phyloP scores from a whole-genome alignment of 164 flowering plant species.

The Macadamia integrifolia region DNA sequence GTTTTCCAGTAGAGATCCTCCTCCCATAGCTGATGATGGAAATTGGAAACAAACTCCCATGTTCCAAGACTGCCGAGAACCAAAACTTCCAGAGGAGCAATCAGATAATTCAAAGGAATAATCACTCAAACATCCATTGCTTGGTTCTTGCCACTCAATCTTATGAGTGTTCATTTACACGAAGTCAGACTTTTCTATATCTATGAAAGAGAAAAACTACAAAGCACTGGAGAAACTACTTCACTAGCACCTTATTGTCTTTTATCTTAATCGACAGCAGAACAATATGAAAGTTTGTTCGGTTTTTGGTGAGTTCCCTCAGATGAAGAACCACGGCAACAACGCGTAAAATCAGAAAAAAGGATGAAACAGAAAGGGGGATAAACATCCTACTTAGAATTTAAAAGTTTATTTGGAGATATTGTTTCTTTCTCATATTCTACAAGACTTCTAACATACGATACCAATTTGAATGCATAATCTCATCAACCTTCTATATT shows the following conservation, averaged over 20 bases:
- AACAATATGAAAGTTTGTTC: background rate
- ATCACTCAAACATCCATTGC: constrained; percentile 23
- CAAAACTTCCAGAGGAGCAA: constrained; percentile 19
- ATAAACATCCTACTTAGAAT: constrained; percentile 15
- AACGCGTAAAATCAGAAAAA: constrained; percentile 5
- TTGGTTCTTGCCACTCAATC: constrained; percentile 23
- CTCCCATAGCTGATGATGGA: constrained; percentile 18
- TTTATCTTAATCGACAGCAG: background rate
- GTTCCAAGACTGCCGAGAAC: constrained; percentile 26
- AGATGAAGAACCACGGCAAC: constrained; percentile 7
- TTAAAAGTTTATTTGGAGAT: constrained; percentile 15
- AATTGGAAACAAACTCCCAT: constrained; percentile 21
- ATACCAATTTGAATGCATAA: constrained; percentile 18
- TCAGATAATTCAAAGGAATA: constrained; percentile 18
- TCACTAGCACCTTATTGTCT: background rate
- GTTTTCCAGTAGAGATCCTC: constrained; percentile 19
- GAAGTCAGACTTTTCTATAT: background rate
- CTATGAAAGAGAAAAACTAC: background rate
- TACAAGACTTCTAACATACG: constrained; percentile 36
- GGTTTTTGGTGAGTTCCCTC: constrained; percentile 2
- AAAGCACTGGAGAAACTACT: background rate
- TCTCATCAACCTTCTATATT: constrained; percentile 19
- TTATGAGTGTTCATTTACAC: constrained; percentile 46
- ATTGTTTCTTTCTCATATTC: constrained; percentile 23
- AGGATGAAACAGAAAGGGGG: constrained; percentile 13